Evolutionary conservation across 164 flowering plant species (phyloP), one percentile per base, ranked within the genome.

Genomic region (Taxillus chinensis): DNA sequence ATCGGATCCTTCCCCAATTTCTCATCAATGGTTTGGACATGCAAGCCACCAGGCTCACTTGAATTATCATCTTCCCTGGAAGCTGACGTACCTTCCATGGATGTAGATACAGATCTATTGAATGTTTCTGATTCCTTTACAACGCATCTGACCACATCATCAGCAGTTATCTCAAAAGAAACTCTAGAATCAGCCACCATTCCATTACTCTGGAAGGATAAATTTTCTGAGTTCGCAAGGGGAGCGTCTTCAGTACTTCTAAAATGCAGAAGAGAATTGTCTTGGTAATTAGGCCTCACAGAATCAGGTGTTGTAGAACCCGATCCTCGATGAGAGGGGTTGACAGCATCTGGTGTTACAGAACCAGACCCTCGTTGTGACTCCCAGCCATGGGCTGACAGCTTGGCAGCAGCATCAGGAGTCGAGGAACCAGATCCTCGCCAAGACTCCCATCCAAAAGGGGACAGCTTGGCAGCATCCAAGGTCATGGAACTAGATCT

Each of bases 401-500:
- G 27, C 27, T 27, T 27, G 2, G 27, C 27, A 27, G 27, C 27
- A 27, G 27, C 27, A 27, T 27, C 27, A 27, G 27, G 27, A 27
- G 27, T 27, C 27, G 27, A 27, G 27, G 27, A 27, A 27, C 27
- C 27, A 27, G 27, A 27, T 27, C 27, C 27, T 27, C 27, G 27
- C 27, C 27, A 27, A 27, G 27, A 27, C 27, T 27, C 27, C 27
- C 27, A 27, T 27, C 68, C 68, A 45, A 53, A 53, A 12, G 77
- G 60, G 49, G 61, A 43, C 41, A 70, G 58, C 57, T 57, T 67
- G 27, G 27, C 61, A 59, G 66, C 49, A 66, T 78, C 77, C 6
- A 74, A 75, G 8, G 79, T 76, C 67, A 73, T 39, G 45, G 74
- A 64, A 9, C 78, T 80, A 43, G 80, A 67, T 53, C 66, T 73